Evolutionary conservation across 768 basidiomycete genomes (phyloP).

Genomic region (Suillus lakei): DNA sequence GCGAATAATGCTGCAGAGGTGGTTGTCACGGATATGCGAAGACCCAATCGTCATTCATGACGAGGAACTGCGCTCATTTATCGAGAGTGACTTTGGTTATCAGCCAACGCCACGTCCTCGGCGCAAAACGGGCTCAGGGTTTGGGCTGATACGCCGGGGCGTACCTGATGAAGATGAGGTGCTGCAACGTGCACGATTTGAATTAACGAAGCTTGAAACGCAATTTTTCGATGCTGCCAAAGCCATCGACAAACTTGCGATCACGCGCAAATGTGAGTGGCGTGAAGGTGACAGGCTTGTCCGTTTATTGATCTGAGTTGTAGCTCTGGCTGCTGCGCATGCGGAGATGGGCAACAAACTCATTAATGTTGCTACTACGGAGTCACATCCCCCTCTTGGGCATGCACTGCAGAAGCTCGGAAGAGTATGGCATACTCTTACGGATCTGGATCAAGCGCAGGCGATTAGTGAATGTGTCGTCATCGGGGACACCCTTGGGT

Average conservation of each 20-base stretch:
- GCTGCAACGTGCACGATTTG: conserved; percentile 86
- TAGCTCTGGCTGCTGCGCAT: conserved; percentile 79
- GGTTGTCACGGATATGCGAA: conserved; percentile 92
- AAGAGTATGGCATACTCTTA: conserved; percentile 82
- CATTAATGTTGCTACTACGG: conserved; percentile 86
- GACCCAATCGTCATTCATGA: conserved; percentile 87
- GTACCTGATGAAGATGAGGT: conserved; percentile 96
- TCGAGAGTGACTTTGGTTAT: conserved; percentile 98
- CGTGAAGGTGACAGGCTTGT: neutral
- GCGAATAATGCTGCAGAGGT: conserved; percentile 92
- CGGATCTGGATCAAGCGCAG: conserved; percentile 90
- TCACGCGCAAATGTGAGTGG: conserved; percentile 73
- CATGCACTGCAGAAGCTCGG: conserved; percentile 87
- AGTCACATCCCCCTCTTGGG: conserved; percentile 83
- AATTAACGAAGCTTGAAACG: conserved; percentile 89
- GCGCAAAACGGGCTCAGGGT: conserved; percentile 74
- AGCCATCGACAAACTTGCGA: conserved; percentile 84
- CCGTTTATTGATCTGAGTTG: conserved; percentile 7
- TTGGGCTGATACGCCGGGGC: conserved; percentile 74
- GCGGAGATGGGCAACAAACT: conserved; percentile 95
- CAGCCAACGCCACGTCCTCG: conserved; percentile 80
- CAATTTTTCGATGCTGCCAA: conserved; percentile 94
- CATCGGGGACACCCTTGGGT: conserved; percentile 93
- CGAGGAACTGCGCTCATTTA: conserved; percentile 92
- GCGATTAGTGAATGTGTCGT: conserved; percentile 95